A percentile compares a stretch with the other conserved stretches of the same genome.
phyloP scores from a whole-genome alignment of 73 alveolate species.

The Paraurostyla sp. region DNA sequence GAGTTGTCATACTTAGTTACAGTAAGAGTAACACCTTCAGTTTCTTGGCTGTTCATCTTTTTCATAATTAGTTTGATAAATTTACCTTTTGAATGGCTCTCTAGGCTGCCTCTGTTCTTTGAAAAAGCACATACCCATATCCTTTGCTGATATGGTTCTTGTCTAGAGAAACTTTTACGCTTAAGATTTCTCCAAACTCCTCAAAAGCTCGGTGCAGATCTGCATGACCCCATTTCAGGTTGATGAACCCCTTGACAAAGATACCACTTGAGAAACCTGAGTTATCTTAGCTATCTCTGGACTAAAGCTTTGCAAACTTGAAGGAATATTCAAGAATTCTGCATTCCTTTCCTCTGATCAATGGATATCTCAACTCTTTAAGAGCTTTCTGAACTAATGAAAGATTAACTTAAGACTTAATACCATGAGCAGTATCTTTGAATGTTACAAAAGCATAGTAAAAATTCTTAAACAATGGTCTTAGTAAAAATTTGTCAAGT shows the following conservation, averaged over 20 bases:
- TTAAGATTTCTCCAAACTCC: slow-evolving; percentile 65
- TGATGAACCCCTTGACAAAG: slow-evolving; percentile 33
- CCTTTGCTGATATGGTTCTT: slow-evolving; percentile 81
- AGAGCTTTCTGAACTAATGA: slow-evolving; percentile 31
- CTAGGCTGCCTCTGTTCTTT: slow-evolving; percentile 72
- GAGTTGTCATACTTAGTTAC: slow-evolving; percentile 60
- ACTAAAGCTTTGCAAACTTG: neutral
- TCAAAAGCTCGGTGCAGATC: slow-evolving; percentile 63
- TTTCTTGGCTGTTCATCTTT: slow-evolving; percentile 74
- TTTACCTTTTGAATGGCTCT: slow-evolving; percentile 68
- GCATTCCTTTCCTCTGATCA: slow-evolving; percentile 32
- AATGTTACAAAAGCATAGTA: slow-evolving; percentile 49
- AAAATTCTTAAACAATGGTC: slow-evolving; percentile 18
- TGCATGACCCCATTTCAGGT: slow-evolving; percentile 31
- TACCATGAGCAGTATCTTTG: slow-evolving; percentile 30
- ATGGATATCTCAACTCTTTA: slow-evolving; percentile 60
- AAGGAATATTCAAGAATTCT: slow-evolving; percentile 47
- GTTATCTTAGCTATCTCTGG: neutral
- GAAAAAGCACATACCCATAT: slow-evolving; percentile 80
- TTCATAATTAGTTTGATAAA: neutral
- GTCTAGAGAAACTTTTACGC: slow-evolving; percentile 82
- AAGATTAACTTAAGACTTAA: neutral
- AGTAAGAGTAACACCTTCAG: slow-evolving; percentile 62
- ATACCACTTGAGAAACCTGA: neutral
- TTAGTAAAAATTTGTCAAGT: neutral